These are phyloP conservation scores for Chamaecyparis obtusa DNA, from an alignment of 75 land plant genomes.

Conservation along the genomic window DNA sequence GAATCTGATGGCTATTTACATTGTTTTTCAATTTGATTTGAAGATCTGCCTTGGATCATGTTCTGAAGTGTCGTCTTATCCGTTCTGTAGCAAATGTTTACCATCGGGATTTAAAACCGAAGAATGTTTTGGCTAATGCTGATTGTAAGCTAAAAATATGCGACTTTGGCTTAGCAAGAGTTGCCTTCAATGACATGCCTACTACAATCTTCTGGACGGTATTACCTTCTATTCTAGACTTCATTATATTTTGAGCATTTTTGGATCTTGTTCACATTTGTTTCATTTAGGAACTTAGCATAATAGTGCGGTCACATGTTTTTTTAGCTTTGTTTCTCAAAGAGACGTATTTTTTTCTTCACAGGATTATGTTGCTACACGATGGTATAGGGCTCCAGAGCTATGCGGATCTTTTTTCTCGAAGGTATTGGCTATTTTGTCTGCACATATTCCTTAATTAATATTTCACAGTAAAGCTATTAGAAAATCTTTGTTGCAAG, in stretches of 20 bases:
- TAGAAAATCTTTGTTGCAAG: not conserved
- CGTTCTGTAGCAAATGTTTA: slow-evolving; percentile 70
- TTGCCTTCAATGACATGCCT: slow-evolving; percentile 68
- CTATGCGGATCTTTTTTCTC: not conserved
- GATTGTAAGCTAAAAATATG: slow-evolving; percentile 84
- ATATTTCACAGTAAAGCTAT: not conserved
- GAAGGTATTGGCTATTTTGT: not conserved
- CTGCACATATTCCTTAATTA: not conserved
- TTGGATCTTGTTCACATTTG: not conserved
- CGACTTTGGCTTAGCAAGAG: slow-evolving; percentile 77
- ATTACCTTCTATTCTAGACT: not conserved
- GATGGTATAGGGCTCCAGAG: slow-evolving; percentile 1
- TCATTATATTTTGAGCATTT: not conserved
- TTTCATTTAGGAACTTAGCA: not conserved
- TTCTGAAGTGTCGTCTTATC: not conserved
- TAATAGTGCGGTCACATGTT: not conserved
- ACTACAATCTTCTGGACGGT: slow-evolving; percentile 80
- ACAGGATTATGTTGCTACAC: not conserved
- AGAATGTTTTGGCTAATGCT: slow-evolving; percentile 77
- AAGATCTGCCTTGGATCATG: not conserved
- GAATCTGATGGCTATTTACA: not conserved
- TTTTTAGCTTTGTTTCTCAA: not conserved
- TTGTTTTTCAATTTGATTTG: not conserved
- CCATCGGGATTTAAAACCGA: slow-evolving; percentile 76
- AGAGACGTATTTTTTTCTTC: not conserved